Evolutionary conservation across 1,284 basidiomycete genomes (phyloP).

Genomic region (Marasmius oreades): DNA sequence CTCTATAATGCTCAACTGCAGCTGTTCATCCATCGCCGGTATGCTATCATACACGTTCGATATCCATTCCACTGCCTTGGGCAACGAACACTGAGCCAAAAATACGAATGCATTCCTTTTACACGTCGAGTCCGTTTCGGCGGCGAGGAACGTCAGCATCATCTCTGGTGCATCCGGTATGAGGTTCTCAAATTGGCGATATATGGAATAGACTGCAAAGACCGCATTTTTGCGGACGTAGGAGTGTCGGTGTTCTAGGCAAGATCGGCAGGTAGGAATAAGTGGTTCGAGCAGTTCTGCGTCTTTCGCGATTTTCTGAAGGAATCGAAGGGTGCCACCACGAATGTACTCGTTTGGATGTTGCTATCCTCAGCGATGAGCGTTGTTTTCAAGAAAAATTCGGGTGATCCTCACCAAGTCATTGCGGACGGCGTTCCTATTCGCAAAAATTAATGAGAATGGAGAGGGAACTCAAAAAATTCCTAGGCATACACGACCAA

Average conservation of each 20-base stretch:
- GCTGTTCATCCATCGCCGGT: constrained; percentile 82
- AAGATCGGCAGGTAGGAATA: constrained; percentile 89
- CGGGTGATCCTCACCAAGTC: constrained; percentile 67
- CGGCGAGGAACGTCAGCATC: constrained; percentile 96
- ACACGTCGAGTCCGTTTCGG: constrained; percentile 95
- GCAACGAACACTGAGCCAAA: constrained; percentile 85
- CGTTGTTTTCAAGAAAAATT: background rate
- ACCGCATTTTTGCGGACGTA: constrained; percentile 99
- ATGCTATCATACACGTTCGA: constrained; percentile 85
- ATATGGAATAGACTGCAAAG: constrained; percentile 94
- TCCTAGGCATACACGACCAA: constrained; percentile 79
- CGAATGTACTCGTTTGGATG: constrained; percentile 99
- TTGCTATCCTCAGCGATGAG: constrained; percentile 55
- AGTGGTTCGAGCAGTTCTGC: constrained; percentile 95
- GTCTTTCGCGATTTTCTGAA: constrained; percentile 95
- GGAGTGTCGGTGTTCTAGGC: constrained; percentile 96
- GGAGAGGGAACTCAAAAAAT: background rate
- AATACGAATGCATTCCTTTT: constrained; percentile 98
- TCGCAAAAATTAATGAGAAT: constrained; percentile 18
- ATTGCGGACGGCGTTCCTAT: constrained; percentile 94
- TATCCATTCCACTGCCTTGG: constrained; percentile 91
- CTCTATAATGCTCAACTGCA: constrained; percentile 97
- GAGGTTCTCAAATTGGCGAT: constrained; percentile 90
- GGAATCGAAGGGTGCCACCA: constrained; percentile 93
- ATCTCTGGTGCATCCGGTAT: constrained; percentile 97